Evolutionary conservation across 306 rosid genomes (phyloP), one percentile per base, ranked within the genome.

Genomic region (Glycyrrhiza uralensis): DNA sequence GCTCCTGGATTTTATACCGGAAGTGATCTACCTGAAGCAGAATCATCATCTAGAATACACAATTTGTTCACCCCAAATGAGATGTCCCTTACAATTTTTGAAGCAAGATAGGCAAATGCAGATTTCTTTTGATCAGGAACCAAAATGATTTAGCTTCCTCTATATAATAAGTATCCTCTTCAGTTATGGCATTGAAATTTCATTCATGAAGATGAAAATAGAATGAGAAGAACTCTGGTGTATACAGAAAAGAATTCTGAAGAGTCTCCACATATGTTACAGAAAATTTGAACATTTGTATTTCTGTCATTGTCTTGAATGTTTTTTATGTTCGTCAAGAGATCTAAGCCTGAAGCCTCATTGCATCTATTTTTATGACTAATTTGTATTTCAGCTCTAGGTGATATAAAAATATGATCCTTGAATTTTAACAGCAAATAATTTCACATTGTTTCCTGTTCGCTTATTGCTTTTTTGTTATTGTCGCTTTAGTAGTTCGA

Each of bases 1-100:
- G 29, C 46, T 29, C 72, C 59, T 47, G 46, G 45, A 17, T 66
- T 66, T 46, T 66, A 46, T n/a, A 29, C 72, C 10, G 44, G 42
- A 8, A 45, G 28, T 12, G 44, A 7, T 46, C 28, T 45, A 66
- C 30, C 72, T 15, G 12, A 18, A 30, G 8, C 5, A 15, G 17
- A 4, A 14, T 65, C 71, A 12, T 7, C 23, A 24, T 63, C 67
- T 12, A 36, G 49, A 60, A 35, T 11, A 9, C 4, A 1, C 29
- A 60, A 36, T 18, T 4, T 9, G 14, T 60, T 60, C 14, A 18
- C 54, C 51, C 1, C 14, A 42, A 65, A 65, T 65, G 39, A 24
- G 56, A 14, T 42, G 55, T 65, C 71, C 24, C 7, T 42, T 14
- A 24, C 15, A 7, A 24, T 42, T 6, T 65, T 65, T n/a, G 71